Evolutionary conservation across 176 grass and related monocot genomes (phyloP).

Genomic region (Aegilops sharonensis): DNA sequence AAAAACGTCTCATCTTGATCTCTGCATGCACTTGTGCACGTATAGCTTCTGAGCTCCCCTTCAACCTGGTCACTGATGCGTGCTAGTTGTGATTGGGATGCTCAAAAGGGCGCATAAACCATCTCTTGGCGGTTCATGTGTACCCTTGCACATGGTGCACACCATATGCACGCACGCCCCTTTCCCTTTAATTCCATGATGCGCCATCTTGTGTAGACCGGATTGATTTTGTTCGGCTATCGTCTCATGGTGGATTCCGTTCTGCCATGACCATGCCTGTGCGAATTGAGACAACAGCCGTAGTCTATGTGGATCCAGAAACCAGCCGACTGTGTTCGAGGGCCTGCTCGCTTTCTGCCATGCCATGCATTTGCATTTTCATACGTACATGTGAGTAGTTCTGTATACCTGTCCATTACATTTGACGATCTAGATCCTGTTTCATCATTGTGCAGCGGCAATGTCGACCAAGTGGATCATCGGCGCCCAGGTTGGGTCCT

Average conservation of each 20-base stretch:
- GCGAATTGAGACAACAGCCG: not conserved
- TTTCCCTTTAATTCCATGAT: not conserved
- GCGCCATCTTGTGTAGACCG: not conserved
- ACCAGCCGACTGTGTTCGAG: not conserved
- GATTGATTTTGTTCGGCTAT: not conserved
- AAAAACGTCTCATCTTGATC: no score
- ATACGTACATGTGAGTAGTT: not conserved
- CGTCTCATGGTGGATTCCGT: not conserved
- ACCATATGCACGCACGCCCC: not conserved
- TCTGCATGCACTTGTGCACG: not conserved
- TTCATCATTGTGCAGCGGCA: conserved; percentile 21
- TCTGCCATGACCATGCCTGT: not conserved
- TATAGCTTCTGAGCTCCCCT: not conserved
- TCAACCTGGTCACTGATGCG: not conserved
- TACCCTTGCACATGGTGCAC: not conserved
- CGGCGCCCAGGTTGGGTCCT: conserved; percentile 15
- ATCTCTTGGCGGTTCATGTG: not conserved
- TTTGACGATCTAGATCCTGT: not conserved
- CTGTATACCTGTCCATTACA: not conserved
- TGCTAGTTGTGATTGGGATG: not conserved
- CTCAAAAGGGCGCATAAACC: not conserved
- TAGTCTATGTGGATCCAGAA: not conserved
- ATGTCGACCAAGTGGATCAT: conserved; percentile 41
- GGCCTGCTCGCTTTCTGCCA: not conserved
- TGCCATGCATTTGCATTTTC: not conserved